A percentile compares a stretch with the other conserved stretches of the same genome.
Evolutionary conservation across 2,329 filamentous ascomycete species (phyloP).

Genomic region (Colletotrichum camelliae): DNA sequence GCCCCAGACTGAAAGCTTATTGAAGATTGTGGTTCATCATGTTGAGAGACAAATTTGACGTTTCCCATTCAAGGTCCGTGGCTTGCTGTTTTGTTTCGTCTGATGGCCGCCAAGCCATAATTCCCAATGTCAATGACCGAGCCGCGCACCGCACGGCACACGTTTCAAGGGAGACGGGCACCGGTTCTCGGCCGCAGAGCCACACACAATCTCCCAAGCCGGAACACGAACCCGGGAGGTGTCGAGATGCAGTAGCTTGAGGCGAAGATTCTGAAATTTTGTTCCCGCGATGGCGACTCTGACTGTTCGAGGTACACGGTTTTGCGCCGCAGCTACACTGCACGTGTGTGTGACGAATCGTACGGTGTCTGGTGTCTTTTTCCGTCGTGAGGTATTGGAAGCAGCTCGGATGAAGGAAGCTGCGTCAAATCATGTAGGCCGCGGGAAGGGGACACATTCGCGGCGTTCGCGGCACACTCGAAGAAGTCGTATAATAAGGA

Average conservation of each 20-base stretch:
- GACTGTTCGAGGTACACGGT: neutral
- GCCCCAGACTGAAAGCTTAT: neutral
- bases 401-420: constrained; percentile 2
- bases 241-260: neutral
- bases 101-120: neutral
- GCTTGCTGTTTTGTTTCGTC: constrained; percentile 13
- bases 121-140: neutral
- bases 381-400: neutral
- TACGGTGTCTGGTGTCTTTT: neutral
- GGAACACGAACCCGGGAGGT: neutral
- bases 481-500: constrained; percentile 2
- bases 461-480: neutral
- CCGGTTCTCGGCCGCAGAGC: neutral
- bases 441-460: neutral
- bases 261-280: neutral
- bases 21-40: neutral
- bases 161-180: constrained; percentile 9
- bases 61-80: constrained; percentile 1
- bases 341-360: neutral
- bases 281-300: neutral
- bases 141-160: constrained; percentile 6
- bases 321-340: neutral
- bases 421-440: neutral
- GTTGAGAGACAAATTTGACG: neutral
- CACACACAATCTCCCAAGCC: neutral